These are phyloP conservation scores for Calonectria crousiana DNA, from an alignment of 2,329 filamentous ascomycete species.

Conservation along the genomic window DNA sequence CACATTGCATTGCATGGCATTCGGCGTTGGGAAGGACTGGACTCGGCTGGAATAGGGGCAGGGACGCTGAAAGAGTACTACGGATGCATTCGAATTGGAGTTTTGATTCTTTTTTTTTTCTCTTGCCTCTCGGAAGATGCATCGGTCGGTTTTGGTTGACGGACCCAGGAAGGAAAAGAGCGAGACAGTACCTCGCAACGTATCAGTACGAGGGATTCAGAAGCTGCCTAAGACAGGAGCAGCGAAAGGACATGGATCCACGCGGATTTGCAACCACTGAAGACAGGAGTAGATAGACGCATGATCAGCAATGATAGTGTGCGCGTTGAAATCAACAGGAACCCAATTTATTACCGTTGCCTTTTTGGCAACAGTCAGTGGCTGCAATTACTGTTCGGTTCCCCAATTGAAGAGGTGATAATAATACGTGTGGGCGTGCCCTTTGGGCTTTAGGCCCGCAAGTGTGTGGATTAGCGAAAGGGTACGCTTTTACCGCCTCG, in stretches of 20 bases:
- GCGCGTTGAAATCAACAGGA: conserved; percentile 27
- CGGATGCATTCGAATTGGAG: conserved; percentile 28
- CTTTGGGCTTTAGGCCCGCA: background rate
- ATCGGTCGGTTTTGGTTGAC: conserved; percentile 13
- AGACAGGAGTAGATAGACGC: conserved; percentile 38
- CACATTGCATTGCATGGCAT: conserved; percentile 46
- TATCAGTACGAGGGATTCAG: conserved; percentile 3
- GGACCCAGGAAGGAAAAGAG: background rate
- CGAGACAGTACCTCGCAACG: conserved; percentile 12
- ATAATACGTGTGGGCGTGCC: background rate
- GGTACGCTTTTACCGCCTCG: background rate
- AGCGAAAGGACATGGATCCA: conserved; percentile 4
- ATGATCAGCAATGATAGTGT: conserved; percentile 39
- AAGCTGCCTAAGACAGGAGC: conserved; percentile 1
- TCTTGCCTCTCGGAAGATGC: background rate
- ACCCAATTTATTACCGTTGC: conserved; percentile 24
- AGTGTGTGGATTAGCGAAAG: background rate
- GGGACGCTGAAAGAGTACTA: conserved; percentile 11
- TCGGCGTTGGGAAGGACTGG: conserved; percentile 45
- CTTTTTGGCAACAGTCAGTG: conserved; percentile 8
- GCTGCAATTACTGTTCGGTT: background rate
- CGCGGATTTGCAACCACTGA: conserved; percentile 2
- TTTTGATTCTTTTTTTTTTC: conserved; percentile 11
- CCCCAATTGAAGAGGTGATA: background rate
- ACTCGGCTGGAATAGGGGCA: conserved; percentile 13